These are phyloP conservation scores for Nakazawaea sp. DNA, from an alignment of 805 yeast genomes.

Conservation along the genomic window DNA sequence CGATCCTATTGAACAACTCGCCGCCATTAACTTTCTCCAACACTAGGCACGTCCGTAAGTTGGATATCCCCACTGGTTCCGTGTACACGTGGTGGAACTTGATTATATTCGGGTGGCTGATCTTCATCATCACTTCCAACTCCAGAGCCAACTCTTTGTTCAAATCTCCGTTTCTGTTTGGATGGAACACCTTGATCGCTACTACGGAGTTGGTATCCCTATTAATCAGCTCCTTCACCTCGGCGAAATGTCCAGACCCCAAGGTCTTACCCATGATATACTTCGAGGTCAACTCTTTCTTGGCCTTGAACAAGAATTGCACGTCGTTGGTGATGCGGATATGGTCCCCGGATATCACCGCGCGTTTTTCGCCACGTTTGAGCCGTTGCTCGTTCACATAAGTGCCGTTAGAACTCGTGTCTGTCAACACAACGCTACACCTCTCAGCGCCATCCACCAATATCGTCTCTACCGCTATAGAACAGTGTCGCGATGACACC, in stretches of 20 bases:
- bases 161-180: conserved; percentile 24
- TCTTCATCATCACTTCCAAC: conserved; percentile 54
- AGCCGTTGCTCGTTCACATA: conserved; percentile 51
- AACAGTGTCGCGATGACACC: conserved; percentile 62
- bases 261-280: conserved; percentile 51
- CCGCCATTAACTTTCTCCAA: conserved; percentile 71
- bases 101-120: conserved; percentile 68
- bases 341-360: conserved; percentile 60
- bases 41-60: conserved; percentile 53
- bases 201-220: conserved; percentile 51
- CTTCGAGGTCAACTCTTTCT: conserved; percentile 14
- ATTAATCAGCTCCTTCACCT: conserved; percentile 64
- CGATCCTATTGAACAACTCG: conserved; percentile 67
- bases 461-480: conserved; percentile 32
- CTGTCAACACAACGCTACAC: conserved; percentile 42
- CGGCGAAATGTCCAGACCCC: conserved; percentile 77
- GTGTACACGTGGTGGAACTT: conserved; percentile 47
- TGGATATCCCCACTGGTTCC: conserved; percentile 41
- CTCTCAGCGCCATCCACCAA: conserved; percentile 21
- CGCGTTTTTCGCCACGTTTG: conserved; percentile 38
- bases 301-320: conserved; percentile 14
- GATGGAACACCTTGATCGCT: conserved; percentile 67
- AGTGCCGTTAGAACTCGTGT: conserved; percentile 60
- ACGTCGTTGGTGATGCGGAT: conserved; percentile 38
- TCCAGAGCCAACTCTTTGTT: conserved; percentile 48